Base-by-base conservation (phyloP, 2,329 filamentous ascomycete genomes). In the Arachnopeziza araneosa region DNA sequence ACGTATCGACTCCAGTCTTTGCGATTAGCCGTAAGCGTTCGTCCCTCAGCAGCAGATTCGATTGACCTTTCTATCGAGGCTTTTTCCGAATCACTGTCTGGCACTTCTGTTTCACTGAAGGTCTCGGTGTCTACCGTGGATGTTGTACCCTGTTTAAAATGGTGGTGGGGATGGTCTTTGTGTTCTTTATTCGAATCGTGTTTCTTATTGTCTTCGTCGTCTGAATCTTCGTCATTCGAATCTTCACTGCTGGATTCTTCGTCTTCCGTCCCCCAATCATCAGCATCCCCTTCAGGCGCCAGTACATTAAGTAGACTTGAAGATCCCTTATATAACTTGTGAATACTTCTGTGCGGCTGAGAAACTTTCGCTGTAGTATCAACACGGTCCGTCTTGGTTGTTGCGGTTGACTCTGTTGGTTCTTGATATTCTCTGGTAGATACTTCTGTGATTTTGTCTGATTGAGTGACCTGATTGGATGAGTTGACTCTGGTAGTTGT, bases 1-100 rank as follows among this genome's bases (percentile, higher is more conserved):
- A 59, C 30, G 17, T 56, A 56, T 26, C 55, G 55, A 30, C 55
- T 56, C 55, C 55, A 56, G 32, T 56, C 44, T 21, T 56, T 56
- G 48, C 51, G 51, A 32, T 24, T 22, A 22, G 21, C 32, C 49
- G 51, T 30, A 24, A 56, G 55, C 32, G 19, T 50, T 24, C 21
- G 32, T 51, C 44, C 55, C 48, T 36, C 49, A 3, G 36, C 17
- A 17, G 2, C 4, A 44, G 36, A 12, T 3, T 5, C 4, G 2
- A 12, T 12, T 44, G 17, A 12, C 36, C 17, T 44, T 44, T 44
- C 12, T 12, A 44, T 5, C 17, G 36, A 44, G 10, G 6, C 12
- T 44, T 6, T 44, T 12, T 44, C 36, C 17, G 36, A 44, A 2
- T 44, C 36, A 44, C 36, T 44, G 3, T 5, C 36, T 3, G 36